Conservation (phyloP, 495 filamentous ascomycete genomes). For the Pyrenula massariospora region DNA sequence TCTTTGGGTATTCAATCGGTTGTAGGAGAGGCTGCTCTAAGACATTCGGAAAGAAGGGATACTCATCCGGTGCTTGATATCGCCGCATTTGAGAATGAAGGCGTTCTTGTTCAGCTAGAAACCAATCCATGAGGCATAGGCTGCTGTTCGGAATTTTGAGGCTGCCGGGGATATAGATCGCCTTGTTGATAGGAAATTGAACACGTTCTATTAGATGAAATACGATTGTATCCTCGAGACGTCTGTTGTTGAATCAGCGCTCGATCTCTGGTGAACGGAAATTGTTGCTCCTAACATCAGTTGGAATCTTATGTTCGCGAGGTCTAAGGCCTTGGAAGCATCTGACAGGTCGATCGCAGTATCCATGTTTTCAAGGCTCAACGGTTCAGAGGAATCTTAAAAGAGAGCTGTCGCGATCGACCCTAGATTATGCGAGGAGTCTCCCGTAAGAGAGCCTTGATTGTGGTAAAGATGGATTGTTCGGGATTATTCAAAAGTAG, state of each 20-base stretch:
- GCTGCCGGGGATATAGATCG: slow-evolving; percentile 76
- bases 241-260: slow-evolving; percentile 36
- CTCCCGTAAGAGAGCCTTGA: no score
- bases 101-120: slow-evolving; percentile 77
- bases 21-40: slow-evolving; percentile 72
- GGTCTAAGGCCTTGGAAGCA: slow-evolving; percentile 70
- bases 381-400: no score
- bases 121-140: slow-evolving; percentile 86
- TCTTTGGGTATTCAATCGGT: slow-evolving; percentile 79
- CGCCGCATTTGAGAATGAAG: slow-evolving; percentile 91
- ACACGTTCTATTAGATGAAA: slow-evolving; percentile 97
- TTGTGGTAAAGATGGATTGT: no score
- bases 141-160: slow-evolving; percentile 59
- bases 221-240: slow-evolving; percentile 95
- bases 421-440: no score
- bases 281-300: slow-evolving; percentile 56
- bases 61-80: slow-evolving; percentile 93
- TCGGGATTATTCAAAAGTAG: no score
- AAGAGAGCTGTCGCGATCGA: no score
- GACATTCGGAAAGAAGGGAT: slow-evolving; percentile 86
- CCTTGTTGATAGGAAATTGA: slow-evolving; percentile 87
- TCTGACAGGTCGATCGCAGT: slow-evolving; percentile 79
- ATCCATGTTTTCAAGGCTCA: slow-evolving; percentile 70
- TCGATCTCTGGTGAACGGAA: not conserved
- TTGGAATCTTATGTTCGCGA: slow-evolving; percentile 89